Evolutionary conservation across 352 stramenopile species (phyloP).

Genomic region (Phytophthora cryptogea): DNA sequence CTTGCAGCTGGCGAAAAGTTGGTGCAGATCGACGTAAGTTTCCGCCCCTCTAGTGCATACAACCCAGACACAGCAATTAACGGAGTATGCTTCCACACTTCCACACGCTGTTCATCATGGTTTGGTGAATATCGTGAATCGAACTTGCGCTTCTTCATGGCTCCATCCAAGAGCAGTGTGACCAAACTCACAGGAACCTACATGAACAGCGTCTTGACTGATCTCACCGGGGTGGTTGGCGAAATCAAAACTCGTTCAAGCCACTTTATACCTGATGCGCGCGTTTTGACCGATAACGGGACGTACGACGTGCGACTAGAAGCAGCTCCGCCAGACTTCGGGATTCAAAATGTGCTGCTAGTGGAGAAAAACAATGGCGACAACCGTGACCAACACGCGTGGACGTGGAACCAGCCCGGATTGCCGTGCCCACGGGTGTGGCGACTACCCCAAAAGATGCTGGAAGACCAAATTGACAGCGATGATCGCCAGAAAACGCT

Average conservation of each 20-base stretch:
- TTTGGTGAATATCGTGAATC: constrained; percentile 45
- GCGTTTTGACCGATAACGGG: constrained; percentile 34
- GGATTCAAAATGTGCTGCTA: constrained; percentile 51
- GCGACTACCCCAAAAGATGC: constrained; percentile 49
- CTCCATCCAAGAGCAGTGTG: constrained; percentile 36
- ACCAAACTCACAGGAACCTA: constrained; percentile 30
- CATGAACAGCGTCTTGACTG: constrained; percentile 38
- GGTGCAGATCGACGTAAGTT: constrained; percentile 55
- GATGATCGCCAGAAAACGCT: constrained; percentile 28
- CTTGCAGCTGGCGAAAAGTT: constrained; percentile 40
- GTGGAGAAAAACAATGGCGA: constrained; percentile 55
- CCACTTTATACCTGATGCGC: constrained; percentile 33
- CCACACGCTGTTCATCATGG: constrained; percentile 57
- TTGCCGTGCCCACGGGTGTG: constrained; percentile 30
- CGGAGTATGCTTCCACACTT: constrained; percentile 71
- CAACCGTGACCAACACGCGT: constrained; percentile 52
- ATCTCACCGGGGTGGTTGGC: constrained; percentile 41
- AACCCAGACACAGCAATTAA: constrained; percentile 32
- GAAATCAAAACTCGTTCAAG: neutral
- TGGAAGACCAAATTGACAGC: constrained; percentile 32
- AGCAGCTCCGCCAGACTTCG: constrained; percentile 35
- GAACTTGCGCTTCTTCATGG: constrained; percentile 49
- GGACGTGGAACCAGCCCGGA: constrained; percentile 43
- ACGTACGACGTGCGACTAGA: constrained; percentile 52
- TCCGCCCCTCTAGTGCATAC: constrained; percentile 13